Evolutionary conservation across 2,329 filamentous ascomycete genomes (phyloP).

Genomic region (Diaporthe capsici): DNA sequence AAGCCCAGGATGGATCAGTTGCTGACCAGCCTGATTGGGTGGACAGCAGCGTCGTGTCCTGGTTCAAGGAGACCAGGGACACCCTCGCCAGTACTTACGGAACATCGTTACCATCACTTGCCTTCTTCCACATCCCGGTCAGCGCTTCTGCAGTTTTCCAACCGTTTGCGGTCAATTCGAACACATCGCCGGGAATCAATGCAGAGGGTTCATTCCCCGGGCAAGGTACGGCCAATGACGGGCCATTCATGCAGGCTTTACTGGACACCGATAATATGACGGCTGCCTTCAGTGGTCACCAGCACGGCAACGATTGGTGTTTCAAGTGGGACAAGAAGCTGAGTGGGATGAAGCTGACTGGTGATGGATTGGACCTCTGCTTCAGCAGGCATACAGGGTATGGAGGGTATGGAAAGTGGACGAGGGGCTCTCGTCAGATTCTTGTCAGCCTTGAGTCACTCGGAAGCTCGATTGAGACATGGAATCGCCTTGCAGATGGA

Average conservation of each 20-base stretch:
- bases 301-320: conserved; percentile 75
- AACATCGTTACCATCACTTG: conserved; percentile 59
- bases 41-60: conserved; percentile 57
- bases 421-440: conserved; percentile 72
- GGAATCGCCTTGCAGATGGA: conserved; percentile 72
- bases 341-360: conserved; percentile 48
- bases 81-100: conserved; percentile 47
- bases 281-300: conserved; percentile 75
- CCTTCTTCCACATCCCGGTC: conserved; percentile 64
- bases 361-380: conserved; percentile 55
- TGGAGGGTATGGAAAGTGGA: conserved; percentile 77
- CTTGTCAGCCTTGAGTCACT: conserved; percentile 60
- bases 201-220: conserved; percentile 57
- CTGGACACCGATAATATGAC: conserved; percentile 67
- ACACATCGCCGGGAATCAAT: conserved; percentile 61
- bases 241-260: conserved; percentile 74
- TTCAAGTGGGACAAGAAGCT: conserved; percentile 59
- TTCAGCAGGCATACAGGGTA: conserved; percentile 78
- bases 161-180: conserved; percentile 51
- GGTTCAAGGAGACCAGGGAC: conserved; percentile 57
- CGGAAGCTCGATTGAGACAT: conserved; percentile 61
- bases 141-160: conserved; percentile 50
- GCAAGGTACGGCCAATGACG: conserved; percentile 66
- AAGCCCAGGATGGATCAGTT: conserved; percentile 40
- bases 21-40: conserved; percentile 58